Conservation (phyloP, 495 filamentous ascomycete genomes). For the Aspergillus carlsbadensis region DNA sequence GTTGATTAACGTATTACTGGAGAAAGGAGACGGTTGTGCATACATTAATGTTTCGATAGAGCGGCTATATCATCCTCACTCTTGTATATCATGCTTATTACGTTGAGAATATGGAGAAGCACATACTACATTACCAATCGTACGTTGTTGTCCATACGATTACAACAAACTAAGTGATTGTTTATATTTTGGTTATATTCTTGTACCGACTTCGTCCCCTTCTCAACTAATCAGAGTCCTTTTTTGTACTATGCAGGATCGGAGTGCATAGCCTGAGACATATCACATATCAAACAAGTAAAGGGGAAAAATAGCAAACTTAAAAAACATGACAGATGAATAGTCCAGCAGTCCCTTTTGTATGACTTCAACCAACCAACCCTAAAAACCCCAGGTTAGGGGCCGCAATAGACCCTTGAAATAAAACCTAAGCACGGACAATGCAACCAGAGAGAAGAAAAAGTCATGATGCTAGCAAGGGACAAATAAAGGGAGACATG, state of each 20-base stretch:
- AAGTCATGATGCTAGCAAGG: too few relatives aligned
- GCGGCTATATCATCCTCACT: constrained; percentile 3
- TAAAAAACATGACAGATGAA: constrained; percentile 16
- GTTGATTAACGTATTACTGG: too few relatives aligned
- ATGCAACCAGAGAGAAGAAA: not conserved
- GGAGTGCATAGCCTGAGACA: constrained; percentile 15
- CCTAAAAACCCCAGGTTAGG: constrained; percentile 4
- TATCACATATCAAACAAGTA: constrained; percentile 18
- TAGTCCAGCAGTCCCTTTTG: constrained; percentile 22
- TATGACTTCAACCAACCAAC: constrained; percentile 15
- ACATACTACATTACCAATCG: too few relatives aligned
- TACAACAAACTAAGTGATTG: too few relatives aligned
- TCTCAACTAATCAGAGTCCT: constrained; percentile 9
- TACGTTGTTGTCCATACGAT: too few relatives aligned
- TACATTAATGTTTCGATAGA: not conserved
- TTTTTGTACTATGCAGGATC: constrained; percentile 12
- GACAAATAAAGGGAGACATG: too few relatives aligned
- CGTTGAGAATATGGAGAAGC: too few relatives aligned
- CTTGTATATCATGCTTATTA: constrained; percentile 11
- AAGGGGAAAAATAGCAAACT: constrained; percentile 6
- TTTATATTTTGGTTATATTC: not conserved
- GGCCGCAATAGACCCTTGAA: too few relatives aligned
- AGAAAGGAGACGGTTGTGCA: too few relatives aligned
- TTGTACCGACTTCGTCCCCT: constrained; percentile 13
- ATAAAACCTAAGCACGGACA: not conserved